phyloP scores from a whole-genome alignment of 2,329 filamentous ascomycete species.

The Ceratocystis diversiconidia region DNA sequence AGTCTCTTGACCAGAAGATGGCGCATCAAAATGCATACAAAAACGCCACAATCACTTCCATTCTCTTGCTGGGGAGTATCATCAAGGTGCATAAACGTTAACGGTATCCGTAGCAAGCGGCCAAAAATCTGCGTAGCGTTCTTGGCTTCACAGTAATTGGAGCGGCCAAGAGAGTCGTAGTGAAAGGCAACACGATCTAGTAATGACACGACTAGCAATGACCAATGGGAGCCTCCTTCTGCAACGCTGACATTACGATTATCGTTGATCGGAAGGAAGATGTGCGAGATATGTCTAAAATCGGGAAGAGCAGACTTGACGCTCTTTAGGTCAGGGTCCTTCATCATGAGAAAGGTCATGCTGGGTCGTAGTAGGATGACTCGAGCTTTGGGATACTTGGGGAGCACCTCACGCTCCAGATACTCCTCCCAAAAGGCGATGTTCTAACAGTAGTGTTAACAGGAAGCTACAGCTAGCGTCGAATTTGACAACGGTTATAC shows the following conservation, averaged over 20 bases:
- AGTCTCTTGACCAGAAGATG: conserved; percentile 79
- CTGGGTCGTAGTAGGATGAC: conserved; percentile 84
- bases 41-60: conserved; percentile 85
- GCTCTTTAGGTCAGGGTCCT: conserved; percentile 44
- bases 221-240: conserved; percentile 94
- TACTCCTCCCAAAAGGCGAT: conserved; percentile 99
- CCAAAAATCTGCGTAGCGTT: conserved; percentile 55
- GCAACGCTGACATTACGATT: conserved; percentile 57
- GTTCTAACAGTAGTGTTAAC: conserved; percentile 40
- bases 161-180: conserved; percentile 73
- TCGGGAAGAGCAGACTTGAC: conserved; percentile 60
- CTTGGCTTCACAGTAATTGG: conserved; percentile 62
- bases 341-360: conserved; percentile 85
- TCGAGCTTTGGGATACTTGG: conserved; percentile 63
- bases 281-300: conserved; percentile 69
- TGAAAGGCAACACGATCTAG: conserved; percentile 89
- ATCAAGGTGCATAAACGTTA: conserved; percentile 66
- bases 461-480: background rate
- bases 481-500: background rate
- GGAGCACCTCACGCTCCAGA: conserved; percentile 78
- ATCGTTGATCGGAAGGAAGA: conserved; percentile 94
- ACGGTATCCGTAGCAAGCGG: conserved; percentile 47
- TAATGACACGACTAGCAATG: conserved; percentile 72
- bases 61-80: conserved; percentile 89
- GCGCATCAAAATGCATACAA: conserved; percentile 89